These are phyloP conservation scores for Colletotrichum liriopes DNA, from an alignment of 2,329 filamentous ascomycete species.

Conservation along the genomic window DNA sequence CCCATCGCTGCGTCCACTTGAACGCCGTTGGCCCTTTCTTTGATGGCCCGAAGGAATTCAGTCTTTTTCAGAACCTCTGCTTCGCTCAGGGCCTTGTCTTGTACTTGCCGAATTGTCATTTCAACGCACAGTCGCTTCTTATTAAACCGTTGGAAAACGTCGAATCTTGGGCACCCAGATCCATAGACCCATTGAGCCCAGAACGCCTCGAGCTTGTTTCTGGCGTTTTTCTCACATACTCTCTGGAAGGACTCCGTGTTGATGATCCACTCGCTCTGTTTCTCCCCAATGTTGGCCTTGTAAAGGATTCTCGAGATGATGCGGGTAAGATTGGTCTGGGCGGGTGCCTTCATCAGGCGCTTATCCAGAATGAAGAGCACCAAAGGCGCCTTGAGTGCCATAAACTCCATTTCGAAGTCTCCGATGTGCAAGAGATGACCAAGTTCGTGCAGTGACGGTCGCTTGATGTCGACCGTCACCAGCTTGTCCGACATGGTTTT, in stretches of 20 bases:
- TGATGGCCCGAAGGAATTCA: constrained; percentile 87
- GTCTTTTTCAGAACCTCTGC: constrained; percentile 61
- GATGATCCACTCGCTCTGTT: constrained; percentile 79
- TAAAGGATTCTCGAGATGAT: constrained; percentile 90
- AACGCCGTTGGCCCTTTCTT: constrained; percentile 82
- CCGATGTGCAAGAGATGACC: constrained; percentile 85
- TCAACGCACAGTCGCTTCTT: constrained; percentile 98
- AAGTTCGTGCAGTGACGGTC: constrained; percentile 86
- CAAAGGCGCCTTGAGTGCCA: constrained; percentile 90
- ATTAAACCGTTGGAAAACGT: constrained; percentile 92
- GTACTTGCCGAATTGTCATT: constrained; percentile 87
- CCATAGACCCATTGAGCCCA: constrained; percentile 95
- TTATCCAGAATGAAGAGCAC: constrained; percentile 96
- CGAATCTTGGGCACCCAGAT: constrained; percentile 90
- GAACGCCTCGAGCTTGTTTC: constrained; percentile 89
- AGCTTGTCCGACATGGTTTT: constrained; percentile 88
- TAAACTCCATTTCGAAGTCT: constrained; percentile 89
- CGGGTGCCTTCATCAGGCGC: constrained; percentile 86
- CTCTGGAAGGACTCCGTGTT: constrained; percentile 83
- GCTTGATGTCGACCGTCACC: constrained; percentile 83
- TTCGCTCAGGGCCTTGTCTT: constrained; percentile 58
- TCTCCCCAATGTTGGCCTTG: constrained; percentile 80
- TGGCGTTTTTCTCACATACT: constrained; percentile 89
- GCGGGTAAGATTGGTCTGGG: constrained; percentile 79
- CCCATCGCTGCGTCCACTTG: constrained; percentile 79